phyloP scores from a whole-genome alignment of 1,284 basidiomycete species.

The Tilletia indica region DNA sequence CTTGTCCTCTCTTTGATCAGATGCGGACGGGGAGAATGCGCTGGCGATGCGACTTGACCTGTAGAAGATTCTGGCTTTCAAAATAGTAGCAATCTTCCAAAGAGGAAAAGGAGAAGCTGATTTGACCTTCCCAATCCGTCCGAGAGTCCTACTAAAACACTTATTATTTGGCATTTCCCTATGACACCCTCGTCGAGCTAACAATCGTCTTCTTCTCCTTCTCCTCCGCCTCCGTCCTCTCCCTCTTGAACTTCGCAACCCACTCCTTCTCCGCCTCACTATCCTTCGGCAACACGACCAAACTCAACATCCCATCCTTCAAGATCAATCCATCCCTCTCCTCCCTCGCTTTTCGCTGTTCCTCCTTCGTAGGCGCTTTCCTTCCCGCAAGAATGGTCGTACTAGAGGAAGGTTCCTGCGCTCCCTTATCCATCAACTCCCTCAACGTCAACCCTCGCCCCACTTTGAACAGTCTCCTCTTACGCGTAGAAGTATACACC shows the following conservation, averaged over 20 bases:
- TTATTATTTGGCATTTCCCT: background rate
- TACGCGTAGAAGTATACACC: constrained; percentile 78
- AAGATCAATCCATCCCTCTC: constrained; percentile 77
- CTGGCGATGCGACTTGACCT: constrained; percentile 51
- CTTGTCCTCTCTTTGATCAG: constrained; percentile 20
- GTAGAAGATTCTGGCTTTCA: background rate
- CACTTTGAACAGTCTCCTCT: constrained; percentile 77
- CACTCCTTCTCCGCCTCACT: constrained; percentile 72
- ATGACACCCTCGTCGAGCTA: background rate
- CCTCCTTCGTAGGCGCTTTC: constrained; percentile 21
- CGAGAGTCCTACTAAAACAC: too few species aligned
- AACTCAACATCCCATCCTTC: constrained; percentile 79
- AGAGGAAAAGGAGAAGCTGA: too few species aligned
- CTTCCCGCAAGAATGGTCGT: constrained; percentile 28
- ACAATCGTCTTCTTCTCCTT: constrained; percentile 12
- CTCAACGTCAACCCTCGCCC: constrained; percentile 81
- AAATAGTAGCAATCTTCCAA: too few species aligned
- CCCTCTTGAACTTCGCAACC: constrained; percentile 82
- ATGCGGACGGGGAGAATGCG: constrained; percentile 55
- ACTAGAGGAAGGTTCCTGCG: constrained; percentile 60
- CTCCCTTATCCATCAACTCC: constrained; percentile 65
- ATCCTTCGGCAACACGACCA: constrained; percentile 81
- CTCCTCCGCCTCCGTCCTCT: constrained; percentile 20
- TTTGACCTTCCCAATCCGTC: too few species aligned
- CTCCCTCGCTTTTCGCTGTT: constrained; percentile 59